These are phyloP conservation scores for Pharus latifolius DNA, from an alignment of 176 grass and related monocot genomes.

Conservation along the genomic window DNA sequence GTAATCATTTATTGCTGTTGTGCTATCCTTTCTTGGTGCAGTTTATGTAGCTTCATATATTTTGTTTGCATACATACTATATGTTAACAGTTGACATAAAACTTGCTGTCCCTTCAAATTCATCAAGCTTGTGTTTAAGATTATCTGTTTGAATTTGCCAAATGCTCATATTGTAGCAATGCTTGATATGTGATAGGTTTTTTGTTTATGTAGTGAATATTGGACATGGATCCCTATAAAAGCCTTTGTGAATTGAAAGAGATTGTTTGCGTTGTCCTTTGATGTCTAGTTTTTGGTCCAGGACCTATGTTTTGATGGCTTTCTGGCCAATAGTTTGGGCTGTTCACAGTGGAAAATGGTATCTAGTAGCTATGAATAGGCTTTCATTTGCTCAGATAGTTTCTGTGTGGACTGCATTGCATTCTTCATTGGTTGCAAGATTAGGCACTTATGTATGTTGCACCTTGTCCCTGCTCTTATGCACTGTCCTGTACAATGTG, in stretches of 20 bases:
- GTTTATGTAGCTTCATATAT: neutral
- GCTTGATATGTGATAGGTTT: neutral
- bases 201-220: neutral
- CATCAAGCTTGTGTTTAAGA: neutral
- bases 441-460: too few relatives aligned
- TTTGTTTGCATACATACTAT: neutral
- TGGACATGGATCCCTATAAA: neutral
- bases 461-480: too few relatives aligned
- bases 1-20: slow-evolving; percentile 52
- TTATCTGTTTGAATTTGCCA: neutral
- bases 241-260: too few relatives aligned
- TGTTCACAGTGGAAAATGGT: neutral
- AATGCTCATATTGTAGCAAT: neutral
- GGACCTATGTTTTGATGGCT: neutral
- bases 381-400: too few relatives aligned
- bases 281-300: neutral
- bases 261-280: neutral
- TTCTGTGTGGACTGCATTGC: too few relatives aligned
- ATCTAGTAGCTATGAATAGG: too few relatives aligned
- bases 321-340: too few relatives aligned
- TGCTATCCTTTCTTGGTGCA: neutral
- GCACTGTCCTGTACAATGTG: too few relatives aligned
- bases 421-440: too few relatives aligned
- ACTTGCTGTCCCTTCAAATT: neutral
- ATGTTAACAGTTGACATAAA: neutral